Evolutionary conservation across 768 basidiomycete species (phyloP).

Genomic region (Neoboletus magnificus): DNA sequence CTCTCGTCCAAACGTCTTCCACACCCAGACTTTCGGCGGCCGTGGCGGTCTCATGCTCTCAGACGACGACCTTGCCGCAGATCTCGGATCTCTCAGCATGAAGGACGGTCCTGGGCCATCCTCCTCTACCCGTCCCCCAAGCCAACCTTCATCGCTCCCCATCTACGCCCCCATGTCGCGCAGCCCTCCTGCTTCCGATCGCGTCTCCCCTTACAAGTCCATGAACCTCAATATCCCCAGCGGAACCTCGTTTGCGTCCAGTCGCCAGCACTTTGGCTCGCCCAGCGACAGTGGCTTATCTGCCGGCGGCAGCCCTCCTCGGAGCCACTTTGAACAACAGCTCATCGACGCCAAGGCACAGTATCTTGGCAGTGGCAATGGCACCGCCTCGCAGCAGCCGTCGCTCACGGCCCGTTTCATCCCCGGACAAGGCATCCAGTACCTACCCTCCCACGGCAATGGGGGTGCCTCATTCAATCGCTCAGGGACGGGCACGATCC

Average conservation of each 20-base stretch:
- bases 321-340: slow-evolving; percentile 45
- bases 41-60: slow-evolving; percentile 65
- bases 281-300: slow-evolving; percentile 62
- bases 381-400: slow-evolving; percentile 22
- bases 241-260: slow-evolving; percentile 39
- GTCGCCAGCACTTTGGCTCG: slow-evolving; percentile 48
- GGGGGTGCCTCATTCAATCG: slow-evolving; percentile 38
- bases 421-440: slow-evolving; percentile 63
- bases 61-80: slow-evolving; percentile 78
- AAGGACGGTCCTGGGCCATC: slow-evolving; percentile 32
- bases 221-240: slow-evolving; percentile 59
- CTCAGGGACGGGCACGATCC: slow-evolving; percentile 31
- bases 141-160: slow-evolving; percentile 73
- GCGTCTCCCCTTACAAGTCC: slow-evolving; percentile 53
- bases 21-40: slow-evolving; percentile 36
- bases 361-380: slow-evolving; percentile 26
- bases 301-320: slow-evolving; percentile 47
- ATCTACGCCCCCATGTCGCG: slow-evolving; percentile 70
- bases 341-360: slow-evolving; percentile 41
- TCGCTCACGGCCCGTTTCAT: slow-evolving; percentile 58
- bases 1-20: slow-evolving; percentile 30
- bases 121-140: slow-evolving; percentile 51
- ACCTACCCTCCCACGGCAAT: slow-evolving; percentile 39
- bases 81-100: slow-evolving; percentile 63
- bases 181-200: slow-evolving; percentile 55